A percentile compares a stretch with the other conserved stretches of the same genome.
Evolutionary conservation across 2,329 filamentous ascomycete genomes (phyloP).

Genomic region (Passalora sequoiae): DNA sequence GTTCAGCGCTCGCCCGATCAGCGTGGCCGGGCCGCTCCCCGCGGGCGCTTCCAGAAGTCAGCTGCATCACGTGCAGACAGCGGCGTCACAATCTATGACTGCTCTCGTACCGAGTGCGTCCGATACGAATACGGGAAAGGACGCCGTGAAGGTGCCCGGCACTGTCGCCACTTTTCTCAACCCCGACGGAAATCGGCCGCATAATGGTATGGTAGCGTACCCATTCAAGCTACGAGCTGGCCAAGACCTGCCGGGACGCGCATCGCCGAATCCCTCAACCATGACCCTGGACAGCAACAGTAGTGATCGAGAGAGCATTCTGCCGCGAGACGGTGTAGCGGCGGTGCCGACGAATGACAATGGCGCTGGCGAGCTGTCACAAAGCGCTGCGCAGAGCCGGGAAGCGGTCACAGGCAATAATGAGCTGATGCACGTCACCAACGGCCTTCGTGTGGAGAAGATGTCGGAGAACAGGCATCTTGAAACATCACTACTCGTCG

Average conservation of each 20-base stretch:
- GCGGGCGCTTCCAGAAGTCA: constrained; percentile 8
- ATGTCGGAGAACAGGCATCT: constrained; percentile 6
- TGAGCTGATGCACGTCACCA: constrained; percentile 4
- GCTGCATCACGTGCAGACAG: constrained; percentile 6
- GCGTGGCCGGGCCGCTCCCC: constrained; percentile 16
- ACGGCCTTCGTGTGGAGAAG: constrained; percentile 13
- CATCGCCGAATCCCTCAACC: constrained; percentile 23
- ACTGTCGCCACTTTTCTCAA: constrained; percentile 44
- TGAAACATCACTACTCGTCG: constrained; percentile 12
- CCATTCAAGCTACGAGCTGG: constrained; percentile 62
- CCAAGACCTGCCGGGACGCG: constrained; percentile 1
- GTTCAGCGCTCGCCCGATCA: constrained; percentile 26
- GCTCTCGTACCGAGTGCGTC: constrained; percentile 12
- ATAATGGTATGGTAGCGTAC: constrained; percentile 63
- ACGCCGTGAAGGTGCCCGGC: constrained; percentile 23
- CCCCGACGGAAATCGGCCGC: constrained; percentile 58
- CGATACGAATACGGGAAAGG: constrained; percentile 20
- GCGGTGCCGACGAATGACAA: neutral
- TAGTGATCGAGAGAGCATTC: constrained; percentile 4
- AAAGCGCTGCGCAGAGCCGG: constrained; percentile 3
- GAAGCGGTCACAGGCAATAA: constrained; percentile 3
- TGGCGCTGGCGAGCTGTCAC: constrained; percentile 2
- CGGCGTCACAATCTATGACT: constrained; percentile 9
- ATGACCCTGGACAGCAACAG: constrained; percentile 25
- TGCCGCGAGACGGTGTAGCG: neutral